A percentile compares a stretch with the other conserved stretches of the same genome.
Evolutionary conservation across 768 basidiomycete species (phyloP).

Genomic region (Agaricus sinodeliciosus): DNA sequence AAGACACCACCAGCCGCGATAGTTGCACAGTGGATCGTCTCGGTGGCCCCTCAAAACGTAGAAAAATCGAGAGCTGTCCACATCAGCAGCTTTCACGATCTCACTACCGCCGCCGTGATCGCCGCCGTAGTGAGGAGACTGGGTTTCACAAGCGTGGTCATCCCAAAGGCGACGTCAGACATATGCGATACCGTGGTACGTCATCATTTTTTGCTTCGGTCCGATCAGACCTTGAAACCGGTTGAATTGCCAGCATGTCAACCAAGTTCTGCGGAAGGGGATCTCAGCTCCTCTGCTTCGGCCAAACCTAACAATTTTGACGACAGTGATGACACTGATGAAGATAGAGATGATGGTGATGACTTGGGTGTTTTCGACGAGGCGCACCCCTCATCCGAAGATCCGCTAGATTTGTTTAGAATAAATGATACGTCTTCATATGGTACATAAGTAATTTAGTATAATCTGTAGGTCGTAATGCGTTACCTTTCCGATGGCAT

Average conservation of each 20-base stretch:
- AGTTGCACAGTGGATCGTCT: slow-evolving; percentile 16
- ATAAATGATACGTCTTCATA: slow-evolving; percentile 23
- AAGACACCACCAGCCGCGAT: slow-evolving; percentile 12
- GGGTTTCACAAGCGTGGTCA: background rate
- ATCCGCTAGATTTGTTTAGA: slow-evolving; percentile 44
- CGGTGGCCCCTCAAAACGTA: slow-evolving; percentile 10
- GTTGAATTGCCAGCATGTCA: no score
- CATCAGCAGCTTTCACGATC: background rate
- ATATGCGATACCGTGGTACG: no score
- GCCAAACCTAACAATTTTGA: background rate
- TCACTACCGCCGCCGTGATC: background rate
- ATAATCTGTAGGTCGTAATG: background rate
- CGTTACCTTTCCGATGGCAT: slow-evolving; percentile 9
- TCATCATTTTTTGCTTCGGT: no score
- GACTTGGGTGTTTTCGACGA: background rate
- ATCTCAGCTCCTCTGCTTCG: background rate
- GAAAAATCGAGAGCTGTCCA: slow-evolving; percentile 5
- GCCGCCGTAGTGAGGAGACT: background rate
- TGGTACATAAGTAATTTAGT: no score
- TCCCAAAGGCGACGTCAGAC: background rate
- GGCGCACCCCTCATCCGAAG: slow-evolving; percentile 30
- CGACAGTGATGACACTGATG: background rate
- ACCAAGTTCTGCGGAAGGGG: no score
- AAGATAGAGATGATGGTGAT: background rate
- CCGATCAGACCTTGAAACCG: no score